Evolutionary conservation across 2,329 filamentous ascomycete species (phyloP), one percentile per base, ranked within the genome.

Genomic region (Aspergillus pseudotamarii): DNA sequence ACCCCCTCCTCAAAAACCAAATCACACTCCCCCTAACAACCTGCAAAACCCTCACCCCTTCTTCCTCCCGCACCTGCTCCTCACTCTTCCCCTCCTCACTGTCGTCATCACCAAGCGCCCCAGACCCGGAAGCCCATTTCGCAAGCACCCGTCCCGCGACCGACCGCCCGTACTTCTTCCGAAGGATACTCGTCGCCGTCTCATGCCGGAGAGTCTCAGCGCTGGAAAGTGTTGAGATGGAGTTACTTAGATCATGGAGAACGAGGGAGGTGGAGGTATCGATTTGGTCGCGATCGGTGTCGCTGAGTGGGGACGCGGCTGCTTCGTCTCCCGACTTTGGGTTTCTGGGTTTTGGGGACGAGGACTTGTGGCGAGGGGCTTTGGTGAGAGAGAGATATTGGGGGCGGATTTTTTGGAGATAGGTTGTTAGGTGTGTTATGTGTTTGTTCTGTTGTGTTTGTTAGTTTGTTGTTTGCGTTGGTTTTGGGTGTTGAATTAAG

Each of bases 231-330:
- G 89, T 88, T 41, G 87, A 86, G 73, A 98, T 96, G 58, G 91
- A 90, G 59, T 88, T 86, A 74, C 95, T 93, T 65, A 98, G 87
- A 76, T 96, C 91, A 66, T 92, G 90, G 63, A 98, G 88, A 71
- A 96, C 87, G 63, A 90, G 85, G 74, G 96, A 95, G 10, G 94
- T 93, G 72, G 94, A 90, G 54, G 91, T 89, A 74, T 98, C 94
- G 70, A 98, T 91, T 63, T 92, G 87, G 75, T 96, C 93, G 70
- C 93, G 89, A 73, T 98, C 90, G 21, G 86, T 83, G 75, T 97
- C 92, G 51, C 89, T 94, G 46, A 98, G 34, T 16, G 34, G 34
- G 34, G 34, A 36, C 34, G 12, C 14, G 16, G 34, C 5, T 8
- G 2, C 34, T 16, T 36, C 12, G 16, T 36, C 34, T 16, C 14